Base-by-base conservation (phyloP, 148 eudicot species). In the Amaranthus cruentus region DNA sequence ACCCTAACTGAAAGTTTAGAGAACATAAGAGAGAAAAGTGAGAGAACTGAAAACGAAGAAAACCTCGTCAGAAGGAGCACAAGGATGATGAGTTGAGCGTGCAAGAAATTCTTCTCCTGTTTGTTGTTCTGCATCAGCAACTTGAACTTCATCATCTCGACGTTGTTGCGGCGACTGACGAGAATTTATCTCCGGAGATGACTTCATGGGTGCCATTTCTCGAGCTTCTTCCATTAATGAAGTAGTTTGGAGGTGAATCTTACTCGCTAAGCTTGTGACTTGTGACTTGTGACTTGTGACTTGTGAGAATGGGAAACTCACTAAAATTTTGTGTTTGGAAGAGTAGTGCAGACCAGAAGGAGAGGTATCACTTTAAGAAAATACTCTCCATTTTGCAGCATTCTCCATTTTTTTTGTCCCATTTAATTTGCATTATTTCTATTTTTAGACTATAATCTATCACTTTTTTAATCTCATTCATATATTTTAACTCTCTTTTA, bases 51-150 rank as follows among this genome's bases (percentile, higher is more conserved):
- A 14, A 15, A 43, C 3, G 12, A 65, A 56, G 3, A 9, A 64
- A 79, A 91, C 97, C 96, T 90, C 97, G 77, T 88, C 81, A 47
- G 89, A 57, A 49, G 97, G 97, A 74, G 97, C 93, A 62, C 82
- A 68, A 60, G 97, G 96, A 77, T 92, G 83, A 71, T 83, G 87
- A 9, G 82, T 15, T 11, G 86, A 78, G 47, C 74, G 80, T 54
- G n/a, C 14, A 59, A 57, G 76, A 63, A 54, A 62, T 14, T 66
- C 77, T 51, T 71, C 80, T 47, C 56, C 59, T 42, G 21, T 58
- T 38, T 68, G 63, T 48, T 71, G 75, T n/a, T 58, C 78, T 38
- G 49, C 69, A 21, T 75, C 84, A 70, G 47, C 77, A 63, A 12
- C 72, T 71, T 76, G 73, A 15, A 63, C 68, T 13, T 71, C 73